These are phyloP conservation scores for Scolecobasidium constrictum DNA, from an alignment of 2,329 filamentous ascomycete species.

Conservation along the genomic window DNA sequence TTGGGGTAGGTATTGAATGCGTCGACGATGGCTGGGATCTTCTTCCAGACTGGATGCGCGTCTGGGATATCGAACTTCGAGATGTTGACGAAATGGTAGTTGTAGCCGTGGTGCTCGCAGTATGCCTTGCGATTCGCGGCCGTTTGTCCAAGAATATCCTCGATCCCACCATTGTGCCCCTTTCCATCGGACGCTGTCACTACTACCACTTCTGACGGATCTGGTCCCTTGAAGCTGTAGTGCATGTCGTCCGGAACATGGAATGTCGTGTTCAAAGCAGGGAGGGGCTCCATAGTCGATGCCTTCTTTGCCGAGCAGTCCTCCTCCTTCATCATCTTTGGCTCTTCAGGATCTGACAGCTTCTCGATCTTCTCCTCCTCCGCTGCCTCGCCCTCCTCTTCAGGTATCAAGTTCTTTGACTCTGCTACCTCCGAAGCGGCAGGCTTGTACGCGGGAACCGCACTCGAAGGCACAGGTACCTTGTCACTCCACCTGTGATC, in stretches of 20 bases:
- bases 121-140: constrained; percentile 25
- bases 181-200: constrained; percentile 29
- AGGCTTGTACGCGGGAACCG: not conserved
- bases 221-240: constrained; percentile 19
- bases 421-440: not conserved
- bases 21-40: constrained; percentile 29
- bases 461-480: too few relatives aligned
- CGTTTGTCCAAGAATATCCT: constrained; percentile 23
- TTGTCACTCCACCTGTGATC: too few relatives aligned
- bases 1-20: constrained; percentile 26
- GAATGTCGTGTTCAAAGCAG: constrained; percentile 12
- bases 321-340: constrained; percentile 2
- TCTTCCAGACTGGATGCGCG: constrained; percentile 26
- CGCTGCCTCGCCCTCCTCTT: not conserved
- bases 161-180: constrained; percentile 30
- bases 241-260: constrained; percentile 19
- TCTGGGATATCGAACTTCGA: constrained; percentile 26
- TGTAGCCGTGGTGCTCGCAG: constrained; percentile 26
- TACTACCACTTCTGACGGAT: constrained; percentile 25
- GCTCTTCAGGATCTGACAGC: not conserved
- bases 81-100: constrained; percentile 29
- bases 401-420: not conserved
- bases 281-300: constrained; percentile 1
- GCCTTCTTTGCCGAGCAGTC: not conserved
- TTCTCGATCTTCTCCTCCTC: not conserved